Conservation (phyloP, 148 eudicot species). For the Spergularia bocconei region DNA sequence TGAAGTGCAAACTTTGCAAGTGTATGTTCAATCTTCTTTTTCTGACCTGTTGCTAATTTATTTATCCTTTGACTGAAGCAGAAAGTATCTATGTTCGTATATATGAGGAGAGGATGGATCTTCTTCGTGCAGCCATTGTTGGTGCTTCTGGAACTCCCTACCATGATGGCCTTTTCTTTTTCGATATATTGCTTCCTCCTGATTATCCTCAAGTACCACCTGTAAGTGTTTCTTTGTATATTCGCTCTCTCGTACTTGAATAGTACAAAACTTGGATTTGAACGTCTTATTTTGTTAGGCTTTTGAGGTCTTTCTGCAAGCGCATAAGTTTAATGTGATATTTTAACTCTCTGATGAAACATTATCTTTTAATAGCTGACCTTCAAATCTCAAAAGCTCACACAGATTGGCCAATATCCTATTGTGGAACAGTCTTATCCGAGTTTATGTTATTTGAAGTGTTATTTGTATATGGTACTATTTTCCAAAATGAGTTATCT, state of each 20-base stretch:
- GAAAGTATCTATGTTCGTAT: constrained; percentile 79
- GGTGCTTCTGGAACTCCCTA: constrained; percentile 97
- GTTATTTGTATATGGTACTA: not conserved
- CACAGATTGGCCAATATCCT: not conserved
- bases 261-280: not conserved
- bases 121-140: constrained; percentile 72
- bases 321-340: too few relatives aligned
- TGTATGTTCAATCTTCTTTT: not conserved
- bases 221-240: constrained; percentile 42
- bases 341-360: too few relatives aligned
- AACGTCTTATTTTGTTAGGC: not conserved
- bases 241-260: constrained; percentile 2
- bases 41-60: constrained; percentile 9
- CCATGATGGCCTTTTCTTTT: constrained; percentile 87
- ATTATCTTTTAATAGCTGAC: not conserved
- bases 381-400: not conserved
- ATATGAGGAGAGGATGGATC: constrained; percentile 92
- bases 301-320: not conserved
- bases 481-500: not conserved
- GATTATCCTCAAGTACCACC: constrained; percentile 95
- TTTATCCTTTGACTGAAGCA: constrained; percentile 26
- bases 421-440: too few relatives aligned
- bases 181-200: constrained; percentile 83
- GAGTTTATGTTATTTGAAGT: not conserved
- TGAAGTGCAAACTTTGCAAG: not conserved